phyloP scores from a whole-genome alignment of 805 yeast genomes.

The Candida mattraensis region DNA sequence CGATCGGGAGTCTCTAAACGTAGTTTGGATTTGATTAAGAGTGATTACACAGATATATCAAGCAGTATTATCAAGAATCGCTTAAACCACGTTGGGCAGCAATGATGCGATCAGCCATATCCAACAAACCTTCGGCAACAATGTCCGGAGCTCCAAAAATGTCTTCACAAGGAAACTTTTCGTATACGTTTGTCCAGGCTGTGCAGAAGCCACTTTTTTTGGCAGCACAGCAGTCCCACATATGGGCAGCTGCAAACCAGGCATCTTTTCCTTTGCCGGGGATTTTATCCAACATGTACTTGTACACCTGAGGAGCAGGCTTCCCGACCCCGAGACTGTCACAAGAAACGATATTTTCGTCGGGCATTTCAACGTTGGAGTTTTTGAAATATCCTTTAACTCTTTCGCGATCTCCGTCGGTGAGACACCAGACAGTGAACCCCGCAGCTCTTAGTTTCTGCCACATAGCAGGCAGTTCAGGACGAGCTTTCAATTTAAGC shows the following conservation, averaged over 20 bases:
- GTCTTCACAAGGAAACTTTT: constrained; percentile 30
- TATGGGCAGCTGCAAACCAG: constrained; percentile 35
- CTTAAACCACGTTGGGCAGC: background rate
- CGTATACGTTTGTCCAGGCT: constrained; percentile 34
- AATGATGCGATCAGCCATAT: constrained; percentile 26
- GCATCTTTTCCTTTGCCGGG: constrained; percentile 30
- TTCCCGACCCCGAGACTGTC: constrained; percentile 32
- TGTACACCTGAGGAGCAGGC: constrained; percentile 30
- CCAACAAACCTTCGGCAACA: constrained; percentile 29
- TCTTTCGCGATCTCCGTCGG: constrained; percentile 30
- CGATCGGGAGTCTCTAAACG: too few relatives aligned
- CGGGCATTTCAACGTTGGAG: constrained; percentile 30
- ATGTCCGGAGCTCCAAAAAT: constrained; percentile 33
- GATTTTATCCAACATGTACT: constrained; percentile 27
- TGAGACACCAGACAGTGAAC: constrained; percentile 33
- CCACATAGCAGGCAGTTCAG: constrained; percentile 31
- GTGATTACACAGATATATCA: too few relatives aligned
- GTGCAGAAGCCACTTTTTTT: constrained; percentile 32
- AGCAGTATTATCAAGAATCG: too few relatives aligned
- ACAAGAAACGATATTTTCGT: constrained; percentile 31
- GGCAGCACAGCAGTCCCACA: constrained; percentile 37
- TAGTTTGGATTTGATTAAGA: too few relatives aligned
- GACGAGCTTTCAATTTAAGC: constrained; percentile 28
- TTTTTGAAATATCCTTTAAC: constrained; percentile 30
- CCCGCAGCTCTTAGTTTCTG: constrained; percentile 30